Evolutionary conservation across 2,329 filamentous ascomycete genomes (phyloP), one percentile per base, ranked within the genome.

Genomic region (Xylariaceae sp.): DNA sequence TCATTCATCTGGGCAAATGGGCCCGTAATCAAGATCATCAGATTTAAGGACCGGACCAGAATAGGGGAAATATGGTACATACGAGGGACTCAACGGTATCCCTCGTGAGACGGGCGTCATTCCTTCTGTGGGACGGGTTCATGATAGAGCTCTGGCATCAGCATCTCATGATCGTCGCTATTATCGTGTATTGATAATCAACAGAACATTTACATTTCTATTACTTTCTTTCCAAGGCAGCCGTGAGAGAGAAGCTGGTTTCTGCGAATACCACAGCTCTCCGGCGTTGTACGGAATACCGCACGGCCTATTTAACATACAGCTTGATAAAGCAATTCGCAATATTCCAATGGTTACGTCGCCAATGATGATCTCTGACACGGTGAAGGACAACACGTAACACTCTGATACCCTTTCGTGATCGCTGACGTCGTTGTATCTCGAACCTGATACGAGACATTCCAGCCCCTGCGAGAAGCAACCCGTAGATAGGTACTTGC

Each of bases 91-190:
- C 23, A 13, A 51, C 6, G 8, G 23, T 15, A 9, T 10, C 23
- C 47, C 23, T 35, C 4, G 30, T 7, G 23, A 35, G 49, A 35
- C 23, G 8, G 15, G 9, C 15, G n/a, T 34, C 13, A 8, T 34
- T 7, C 18, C 11, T 34, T 23, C 23, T 30, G 30, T 11, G 49
- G 15, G 23, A 30, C 9, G 54, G 30, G 42, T 42, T 56, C 17
- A 56, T 37, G 42, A 56, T 53, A 50, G 52, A 55, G 11, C 49
- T 34, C 44, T 39, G 18, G 35, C 51, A 48, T 48, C 23, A 52
- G 5, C 53, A 52, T 54, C n/a, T 48, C 30, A 13, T 42, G 37
- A 42, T 35, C 42, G 15, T 7, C 34, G 49, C 48, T 37, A 51
- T 30, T 13, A 51, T 51, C 17, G 15, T 53, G 45, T 55, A 59